phyloP scores from a whole-genome alignment of 1,284 basidiomycete species.

The Anthracocystis panici-leucophaei region DNA sequence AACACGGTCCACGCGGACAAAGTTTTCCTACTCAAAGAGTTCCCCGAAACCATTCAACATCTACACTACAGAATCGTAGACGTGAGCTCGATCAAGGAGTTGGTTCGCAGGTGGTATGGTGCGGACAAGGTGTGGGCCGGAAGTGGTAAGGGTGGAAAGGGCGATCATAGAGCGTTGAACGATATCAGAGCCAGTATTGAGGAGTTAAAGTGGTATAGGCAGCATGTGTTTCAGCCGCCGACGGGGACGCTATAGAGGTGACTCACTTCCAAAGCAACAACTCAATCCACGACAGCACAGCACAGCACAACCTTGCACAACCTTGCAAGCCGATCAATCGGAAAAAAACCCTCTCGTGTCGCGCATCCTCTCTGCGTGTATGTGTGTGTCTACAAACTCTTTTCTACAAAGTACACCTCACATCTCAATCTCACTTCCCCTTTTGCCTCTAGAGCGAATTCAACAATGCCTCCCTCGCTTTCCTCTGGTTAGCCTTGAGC shows the following conservation, averaged over 20 bases:
- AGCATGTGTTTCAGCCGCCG: constrained; percentile 67
- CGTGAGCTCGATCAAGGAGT: constrained; percentile 79
- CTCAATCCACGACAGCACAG: too few species aligned
- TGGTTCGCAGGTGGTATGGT: constrained; percentile 81
- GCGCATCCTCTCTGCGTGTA: too few species aligned
- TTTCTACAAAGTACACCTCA: too few species aligned
- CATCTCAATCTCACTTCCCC: background rate
- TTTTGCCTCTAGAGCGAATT: constrained; percentile 21
- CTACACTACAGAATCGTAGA: constrained; percentile 74
- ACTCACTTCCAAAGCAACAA: too few species aligned
- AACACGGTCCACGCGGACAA: constrained; percentile 84
- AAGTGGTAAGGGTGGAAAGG: background rate
- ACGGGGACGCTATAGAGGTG: background rate
- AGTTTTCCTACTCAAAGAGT: constrained; percentile 78
- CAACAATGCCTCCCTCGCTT: constrained; percentile 47
- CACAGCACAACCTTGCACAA: too few species aligned
- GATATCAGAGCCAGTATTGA: constrained; percentile 81
- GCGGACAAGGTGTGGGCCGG: constrained; percentile 61
- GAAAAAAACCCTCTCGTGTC: too few species aligned
- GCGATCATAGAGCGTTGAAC: constrained; percentile 76
- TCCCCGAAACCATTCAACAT: constrained; percentile 75
- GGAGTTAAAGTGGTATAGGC: constrained; percentile 72
- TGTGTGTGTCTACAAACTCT: background rate
- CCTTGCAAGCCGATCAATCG: too few species aligned
- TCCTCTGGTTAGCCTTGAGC: constrained; percentile 45